Evolutionary conservation across 2,329 filamentous ascomycete genomes (phyloP).

Genomic region (Ophiostoma pallidulum): DNA sequence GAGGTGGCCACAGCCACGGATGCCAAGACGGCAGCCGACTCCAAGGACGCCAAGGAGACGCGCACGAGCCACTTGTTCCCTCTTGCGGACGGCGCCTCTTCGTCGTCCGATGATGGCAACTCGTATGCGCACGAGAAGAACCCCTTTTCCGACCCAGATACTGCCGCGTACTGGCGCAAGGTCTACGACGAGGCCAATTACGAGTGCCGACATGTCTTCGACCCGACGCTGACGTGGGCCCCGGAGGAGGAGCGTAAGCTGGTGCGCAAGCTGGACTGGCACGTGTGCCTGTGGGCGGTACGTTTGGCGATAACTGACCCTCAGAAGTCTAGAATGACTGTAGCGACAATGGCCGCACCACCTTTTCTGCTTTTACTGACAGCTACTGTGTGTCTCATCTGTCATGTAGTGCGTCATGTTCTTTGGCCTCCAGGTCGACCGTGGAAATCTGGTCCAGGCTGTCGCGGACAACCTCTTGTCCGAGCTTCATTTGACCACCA

Average conservation of each 20-base stretch:
- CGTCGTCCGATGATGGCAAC: constrained; percentile 9
- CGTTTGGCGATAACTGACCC: too few species aligned
- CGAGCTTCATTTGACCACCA: constrained; percentile 37
- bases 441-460: constrained; percentile 50
- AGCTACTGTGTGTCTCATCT: background rate
- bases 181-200: constrained; percentile 32
- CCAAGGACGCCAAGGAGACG: background rate
- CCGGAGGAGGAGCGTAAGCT: constrained; percentile 42
- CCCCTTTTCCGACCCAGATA: constrained; percentile 23
- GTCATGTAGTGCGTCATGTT: constrained; percentile 44
- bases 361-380: too few species aligned
- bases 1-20: background rate
- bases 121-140: constrained; percentile 17
- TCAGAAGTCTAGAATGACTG: too few species aligned
- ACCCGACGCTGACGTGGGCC: constrained; percentile 43
- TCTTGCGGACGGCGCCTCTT: background rate
- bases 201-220: constrained; percentile 46
- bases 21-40: background rate
- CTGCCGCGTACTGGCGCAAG: constrained; percentile 25
- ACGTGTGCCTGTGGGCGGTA: constrained; percentile 32
- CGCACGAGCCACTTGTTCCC: background rate
- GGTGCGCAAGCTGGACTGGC: constrained; percentile 37
- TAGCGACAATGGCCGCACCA: too few species aligned
- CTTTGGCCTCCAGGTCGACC: constrained; percentile 51
- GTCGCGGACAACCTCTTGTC: constrained; percentile 51